These are phyloP conservation scores for Avena eriantha DNA, from an alignment of 176 grass and related monocot species.

Conservation along the genomic window DNA sequence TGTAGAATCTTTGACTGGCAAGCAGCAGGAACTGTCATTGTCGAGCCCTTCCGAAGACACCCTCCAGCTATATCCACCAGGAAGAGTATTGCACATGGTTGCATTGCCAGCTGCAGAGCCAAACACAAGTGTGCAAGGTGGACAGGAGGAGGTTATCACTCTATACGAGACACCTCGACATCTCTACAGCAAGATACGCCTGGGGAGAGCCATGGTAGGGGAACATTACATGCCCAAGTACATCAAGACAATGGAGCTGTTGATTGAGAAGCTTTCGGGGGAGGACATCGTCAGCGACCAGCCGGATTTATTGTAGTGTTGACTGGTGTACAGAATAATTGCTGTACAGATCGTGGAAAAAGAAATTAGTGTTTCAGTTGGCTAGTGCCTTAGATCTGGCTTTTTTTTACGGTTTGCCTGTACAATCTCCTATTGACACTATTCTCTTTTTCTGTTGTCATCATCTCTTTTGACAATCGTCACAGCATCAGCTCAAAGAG, in stretches of 20 bases:
- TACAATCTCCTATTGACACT: constrained; percentile 17
- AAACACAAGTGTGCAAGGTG: constrained; percentile 39
- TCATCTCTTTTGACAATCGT: background rate
- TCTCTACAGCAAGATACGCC: constrained; percentile 82
- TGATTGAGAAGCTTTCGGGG: constrained; percentile 68
- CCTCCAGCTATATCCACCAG: constrained; percentile 80
- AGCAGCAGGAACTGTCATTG: background rate
- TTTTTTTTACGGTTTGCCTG: constrained; percentile 40
- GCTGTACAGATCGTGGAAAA: constrained; percentile 51
- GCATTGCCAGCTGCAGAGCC: constrained; percentile 48
- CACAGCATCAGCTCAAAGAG: constrained; percentile 49
- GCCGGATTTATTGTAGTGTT: constrained; percentile 46
- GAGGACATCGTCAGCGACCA: constrained; percentile 28
- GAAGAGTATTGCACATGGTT: constrained; percentile 96
- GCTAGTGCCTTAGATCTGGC: constrained; percentile 10
- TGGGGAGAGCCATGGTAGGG: constrained; percentile 78
- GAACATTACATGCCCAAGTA: constrained; percentile 98
- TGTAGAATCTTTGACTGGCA: constrained; percentile 35
- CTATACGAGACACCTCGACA: constrained; percentile 82
- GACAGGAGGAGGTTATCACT: constrained; percentile 54
- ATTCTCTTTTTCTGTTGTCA: constrained; percentile 21
- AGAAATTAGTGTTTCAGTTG: constrained; percentile 44
- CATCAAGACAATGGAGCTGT: constrained; percentile 71
- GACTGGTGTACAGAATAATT: constrained; percentile 42
- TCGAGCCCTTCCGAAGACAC: constrained; percentile 43